Conservation (phyloP, 2,329 filamentous ascomycete genomes). For the Phaeomoniella chlamydospora region DNA sequence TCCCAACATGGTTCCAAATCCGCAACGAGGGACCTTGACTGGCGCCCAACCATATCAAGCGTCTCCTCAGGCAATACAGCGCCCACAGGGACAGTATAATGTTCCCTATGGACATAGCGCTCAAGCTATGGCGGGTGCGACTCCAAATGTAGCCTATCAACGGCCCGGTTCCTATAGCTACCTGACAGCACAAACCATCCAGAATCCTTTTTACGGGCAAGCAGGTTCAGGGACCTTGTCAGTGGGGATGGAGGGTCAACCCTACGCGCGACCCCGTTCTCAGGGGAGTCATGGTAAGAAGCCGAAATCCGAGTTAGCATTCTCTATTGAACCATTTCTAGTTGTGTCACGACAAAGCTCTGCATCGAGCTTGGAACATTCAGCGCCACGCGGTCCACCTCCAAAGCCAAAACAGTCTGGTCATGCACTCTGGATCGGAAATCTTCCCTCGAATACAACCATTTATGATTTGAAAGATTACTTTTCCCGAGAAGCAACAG, state of each 20-base stretch:
- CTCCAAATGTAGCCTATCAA: not conserved
- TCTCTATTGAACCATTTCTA: no score
- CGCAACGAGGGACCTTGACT: not conserved
- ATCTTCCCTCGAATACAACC: slow-evolving; percentile 70
- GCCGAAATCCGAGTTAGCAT: no score
- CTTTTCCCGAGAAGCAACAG: slow-evolving; percentile 63
- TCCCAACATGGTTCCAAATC: not conserved
- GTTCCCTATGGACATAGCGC: not conserved
- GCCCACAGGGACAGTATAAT: not conserved
- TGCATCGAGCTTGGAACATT: slow-evolving; percentile 7
- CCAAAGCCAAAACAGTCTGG: slow-evolving; percentile 57
- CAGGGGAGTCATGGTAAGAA: not conserved
- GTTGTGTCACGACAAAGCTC: not conserved
- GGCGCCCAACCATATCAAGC: not conserved
- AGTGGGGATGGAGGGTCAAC: not conserved
- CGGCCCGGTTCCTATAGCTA: not conserved
- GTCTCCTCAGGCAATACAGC: not conserved
- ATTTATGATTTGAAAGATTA: slow-evolving; percentile 79
- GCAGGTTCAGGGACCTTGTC: not conserved
- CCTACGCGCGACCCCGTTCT: not conserved
- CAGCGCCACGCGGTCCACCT: slow-evolving; percentile 44
- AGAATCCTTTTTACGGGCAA: not conserved
- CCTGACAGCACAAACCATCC: not conserved
- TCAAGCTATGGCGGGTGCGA: not conserved
- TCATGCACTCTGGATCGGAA: slow-evolving; percentile 91